Conservation (phyloP, 441 rosid species). For the Erodium texanum region DNA sequence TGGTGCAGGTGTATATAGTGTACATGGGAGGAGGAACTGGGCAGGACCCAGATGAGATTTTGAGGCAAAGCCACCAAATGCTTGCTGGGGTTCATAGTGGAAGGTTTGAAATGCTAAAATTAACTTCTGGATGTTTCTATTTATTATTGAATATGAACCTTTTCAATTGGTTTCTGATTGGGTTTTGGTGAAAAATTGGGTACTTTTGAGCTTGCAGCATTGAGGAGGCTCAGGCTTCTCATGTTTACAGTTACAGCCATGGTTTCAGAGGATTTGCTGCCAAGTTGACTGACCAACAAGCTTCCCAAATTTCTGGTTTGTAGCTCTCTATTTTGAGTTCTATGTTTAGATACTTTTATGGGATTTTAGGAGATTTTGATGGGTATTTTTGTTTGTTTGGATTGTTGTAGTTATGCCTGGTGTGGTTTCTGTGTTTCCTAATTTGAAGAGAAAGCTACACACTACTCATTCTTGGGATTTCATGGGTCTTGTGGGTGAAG, state of each 20-base stretch:
- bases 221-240: conserved; percentile 36
- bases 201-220: conserved; percentile 21
- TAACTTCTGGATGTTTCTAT: neutral
- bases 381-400: neutral
- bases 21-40: conserved; percentile 37
- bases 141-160: neutral
- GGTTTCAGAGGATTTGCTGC: conserved; percentile 57
- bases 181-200: neutral
- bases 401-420: conserved; percentile 35
- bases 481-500: conserved; percentile 44
- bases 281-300: conserved; percentile 36
- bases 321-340: neutral
- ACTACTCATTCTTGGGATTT: conserved; percentile 61
- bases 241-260: conserved; percentile 40
- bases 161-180: neutral
- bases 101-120: conserved; percentile 24
- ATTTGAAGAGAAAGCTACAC: conserved; percentile 40
- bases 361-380: neutral
- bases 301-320: conserved; percentile 39
- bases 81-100: conserved; percentile 45
- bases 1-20: conserved; percentile 38
- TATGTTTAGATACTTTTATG: neutral
- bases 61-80: conserved; percentile 31
- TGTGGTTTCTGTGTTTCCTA: conserved; percentile 49
- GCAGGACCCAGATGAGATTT: conserved; percentile 25